A percentile compares a stretch with the other conserved stretches of the same genome.
phyloP scores from a whole-genome alignment of 805 yeast genomes.

The Candida quercuum region DNA sequence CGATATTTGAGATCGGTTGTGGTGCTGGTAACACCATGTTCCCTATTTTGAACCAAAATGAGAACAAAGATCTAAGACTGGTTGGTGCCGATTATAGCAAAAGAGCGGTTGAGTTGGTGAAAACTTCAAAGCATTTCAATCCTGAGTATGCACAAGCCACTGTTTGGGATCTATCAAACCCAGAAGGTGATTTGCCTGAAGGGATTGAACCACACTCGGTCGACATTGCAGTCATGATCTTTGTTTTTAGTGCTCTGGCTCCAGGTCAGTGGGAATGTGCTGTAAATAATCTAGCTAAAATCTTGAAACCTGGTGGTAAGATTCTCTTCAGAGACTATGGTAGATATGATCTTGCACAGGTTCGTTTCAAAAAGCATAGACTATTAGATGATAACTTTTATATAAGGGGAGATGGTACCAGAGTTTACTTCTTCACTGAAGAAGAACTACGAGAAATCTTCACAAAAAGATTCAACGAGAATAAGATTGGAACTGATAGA shows the following conservation, averaged over 20 bases:
- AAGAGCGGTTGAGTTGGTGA: constrained; percentile 84
- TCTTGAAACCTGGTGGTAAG: constrained; percentile 90
- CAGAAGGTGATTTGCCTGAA: constrained; percentile 71
- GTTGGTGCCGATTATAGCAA: constrained; percentile 88
- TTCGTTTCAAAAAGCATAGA: constrained; percentile 85
- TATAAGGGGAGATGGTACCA: constrained; percentile 95
- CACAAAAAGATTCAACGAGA: constrained; percentile 56
- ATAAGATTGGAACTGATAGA: constrained; percentile 82
- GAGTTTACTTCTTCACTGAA: constrained; percentile 95
- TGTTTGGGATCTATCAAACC: constrained; percentile 93
- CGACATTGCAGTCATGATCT: constrained; percentile 91
- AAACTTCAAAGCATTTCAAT: constrained; percentile 53
- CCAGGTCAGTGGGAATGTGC: constrained; percentile 92
- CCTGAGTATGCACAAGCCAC: constrained; percentile 67
- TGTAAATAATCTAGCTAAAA: constrained; percentile 56
- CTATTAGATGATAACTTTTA: constrained; percentile 88
- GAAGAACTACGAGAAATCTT: constrained; percentile 81
- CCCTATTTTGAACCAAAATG: constrained; percentile 79
- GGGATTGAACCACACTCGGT: constrained; percentile 76
- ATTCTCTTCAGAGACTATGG: constrained; percentile 92
- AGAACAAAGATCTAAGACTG: constrained; percentile 68
- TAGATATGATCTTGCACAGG: constrained; percentile 91
- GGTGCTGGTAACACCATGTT: constrained; percentile 98
- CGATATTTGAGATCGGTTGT: constrained; percentile 90
- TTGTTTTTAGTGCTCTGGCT: constrained; percentile 86